A percentile compares a stretch with the other conserved stretches of the same genome.
phyloP scores from a whole-genome alignment of 1,284 basidiomycete species.

The Cerrena zonata region DNA sequence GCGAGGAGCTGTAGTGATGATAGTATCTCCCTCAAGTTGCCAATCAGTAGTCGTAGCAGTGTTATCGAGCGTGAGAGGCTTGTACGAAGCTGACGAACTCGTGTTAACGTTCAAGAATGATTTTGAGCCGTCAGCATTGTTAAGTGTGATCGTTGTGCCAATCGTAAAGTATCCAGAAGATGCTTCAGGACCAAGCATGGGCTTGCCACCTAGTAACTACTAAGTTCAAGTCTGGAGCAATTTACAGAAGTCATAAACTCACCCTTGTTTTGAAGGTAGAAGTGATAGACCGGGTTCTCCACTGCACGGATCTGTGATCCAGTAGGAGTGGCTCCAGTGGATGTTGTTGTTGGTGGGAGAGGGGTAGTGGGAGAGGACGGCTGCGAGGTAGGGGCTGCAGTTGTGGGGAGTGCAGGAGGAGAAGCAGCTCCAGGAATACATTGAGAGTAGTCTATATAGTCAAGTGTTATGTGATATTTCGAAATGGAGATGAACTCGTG shows the following conservation, averaged over 20 bases:
- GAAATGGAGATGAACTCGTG: conserved; percentile 1
- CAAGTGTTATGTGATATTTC: conserved; percentile 6
- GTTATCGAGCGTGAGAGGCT: conserved; percentile 40
- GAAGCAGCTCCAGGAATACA: conserved; percentile 35
- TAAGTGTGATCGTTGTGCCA: conserved; percentile 39
- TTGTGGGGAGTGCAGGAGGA: conserved; percentile 15
- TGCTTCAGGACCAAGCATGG: conserved; percentile 49
- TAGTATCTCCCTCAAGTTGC: conserved; percentile 56
- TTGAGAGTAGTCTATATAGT: conserved; percentile 43
- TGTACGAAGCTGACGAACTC: conserved; percentile 42
- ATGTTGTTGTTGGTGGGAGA: conserved; percentile 35
- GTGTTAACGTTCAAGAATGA: conserved; percentile 46
- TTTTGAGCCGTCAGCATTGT: conserved; percentile 32
- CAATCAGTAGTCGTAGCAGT: conserved; percentile 49
- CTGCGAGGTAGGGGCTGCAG: conserved; percentile 19
- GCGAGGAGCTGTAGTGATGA: conserved; percentile 45
- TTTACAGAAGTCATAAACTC: too few relatives aligned
- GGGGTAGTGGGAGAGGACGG: conserved; percentile 32
- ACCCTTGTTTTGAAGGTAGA: conserved; percentile 52
- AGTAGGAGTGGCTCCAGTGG: conserved; percentile 39
- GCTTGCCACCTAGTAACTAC: conserved; percentile 36
- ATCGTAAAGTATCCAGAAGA: conserved; percentile 50
- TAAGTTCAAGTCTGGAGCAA: too few relatives aligned
- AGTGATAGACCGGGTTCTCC: conserved; percentile 49
- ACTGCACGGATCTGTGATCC: conserved; percentile 52